These are phyloP conservation scores for Aspergillus nanangensis DNA, from an alignment of 495 filamentous ascomycete species.

Conservation along the genomic window DNA sequence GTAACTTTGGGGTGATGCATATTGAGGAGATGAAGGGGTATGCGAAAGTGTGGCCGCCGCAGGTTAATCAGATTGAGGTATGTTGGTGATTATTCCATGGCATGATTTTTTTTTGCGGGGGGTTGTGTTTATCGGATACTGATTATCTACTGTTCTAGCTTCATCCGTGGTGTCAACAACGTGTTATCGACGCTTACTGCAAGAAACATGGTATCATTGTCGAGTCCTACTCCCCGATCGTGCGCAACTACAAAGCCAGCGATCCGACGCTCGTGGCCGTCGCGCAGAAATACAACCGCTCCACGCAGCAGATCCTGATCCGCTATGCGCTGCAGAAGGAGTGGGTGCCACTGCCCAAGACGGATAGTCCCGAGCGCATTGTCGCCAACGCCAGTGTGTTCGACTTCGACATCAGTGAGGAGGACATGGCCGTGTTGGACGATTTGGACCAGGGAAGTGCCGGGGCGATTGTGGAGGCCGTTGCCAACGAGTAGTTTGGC, in stretches of 20 bases:
- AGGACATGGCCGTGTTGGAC: slow-evolving; percentile 62
- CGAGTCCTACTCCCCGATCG: slow-evolving; percentile 64
- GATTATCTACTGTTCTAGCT: slow-evolving; percentile 37
- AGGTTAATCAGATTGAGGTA: slow-evolving; percentile 69
- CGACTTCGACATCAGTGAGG: slow-evolving; percentile 56
- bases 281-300: slow-evolving; percentile 48
- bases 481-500: slow-evolving; percentile 37
- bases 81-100: slow-evolving; percentile 5
- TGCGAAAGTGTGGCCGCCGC: slow-evolving; percentile 59
- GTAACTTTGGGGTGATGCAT: slow-evolving; percentile 61
- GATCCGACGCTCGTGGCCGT: slow-evolving; percentile 49
- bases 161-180: slow-evolving; percentile 65
- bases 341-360: slow-evolving; percentile 73
- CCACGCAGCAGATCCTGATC: slow-evolving; percentile 50
- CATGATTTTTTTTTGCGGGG: neutral
- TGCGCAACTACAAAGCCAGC: slow-evolving; percentile 56
- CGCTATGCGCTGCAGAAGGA: slow-evolving; percentile 61
- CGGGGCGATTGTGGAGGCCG: slow-evolving; percentile 50
- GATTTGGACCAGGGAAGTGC: slow-evolving; percentile 57
- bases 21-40: slow-evolving; percentile 59
- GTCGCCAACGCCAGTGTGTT: slow-evolving; percentile 62
- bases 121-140: neutral
- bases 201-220: slow-evolving; percentile 55
- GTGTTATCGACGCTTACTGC: slow-evolving; percentile 56
- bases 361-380: slow-evolving; percentile 57